These are phyloP conservation scores for Carallia brachiata DNA, from an alignment of 345 rosid genomes.

Conservation along the genomic window DNA sequence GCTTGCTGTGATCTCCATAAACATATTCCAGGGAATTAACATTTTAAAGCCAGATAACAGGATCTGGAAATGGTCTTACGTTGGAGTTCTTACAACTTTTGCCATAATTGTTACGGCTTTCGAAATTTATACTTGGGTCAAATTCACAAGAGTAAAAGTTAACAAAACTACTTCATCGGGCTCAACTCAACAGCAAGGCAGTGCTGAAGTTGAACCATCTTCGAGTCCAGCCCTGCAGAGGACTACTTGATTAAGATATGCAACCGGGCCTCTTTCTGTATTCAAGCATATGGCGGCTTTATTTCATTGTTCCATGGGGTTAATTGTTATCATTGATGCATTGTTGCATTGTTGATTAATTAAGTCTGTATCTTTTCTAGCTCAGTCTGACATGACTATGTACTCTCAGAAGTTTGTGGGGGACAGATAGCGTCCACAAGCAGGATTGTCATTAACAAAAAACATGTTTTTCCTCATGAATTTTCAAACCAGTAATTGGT, in stretches of 20 bases:
- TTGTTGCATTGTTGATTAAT: too few species aligned
- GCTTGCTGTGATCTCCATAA: constrained; percentile 35
- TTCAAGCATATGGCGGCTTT: too few species aligned
- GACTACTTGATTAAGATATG: neutral
- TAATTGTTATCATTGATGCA: too few species aligned
- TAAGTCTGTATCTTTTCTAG: too few species aligned
- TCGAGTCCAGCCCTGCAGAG: neutral
- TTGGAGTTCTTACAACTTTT: constrained; percentile 32
- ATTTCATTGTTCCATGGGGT: too few species aligned
- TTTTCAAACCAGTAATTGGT: too few species aligned
- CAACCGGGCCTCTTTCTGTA: neutral
- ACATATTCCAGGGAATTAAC: constrained; percentile 45
- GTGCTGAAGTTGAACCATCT: neutral
- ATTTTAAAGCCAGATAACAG: constrained; percentile 32
- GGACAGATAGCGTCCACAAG: too few species aligned
- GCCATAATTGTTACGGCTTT: constrained; percentile 19
- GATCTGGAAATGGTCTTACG: constrained; percentile 41
- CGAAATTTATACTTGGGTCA: constrained; percentile 44
- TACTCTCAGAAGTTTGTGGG: too few species aligned
- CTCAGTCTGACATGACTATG: too few species aligned
- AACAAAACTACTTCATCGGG: neutral
- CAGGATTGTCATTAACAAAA: too few species aligned
- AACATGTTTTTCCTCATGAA: too few species aligned
- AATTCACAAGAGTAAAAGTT: neutral
- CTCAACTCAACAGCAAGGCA: neutral